Percentiles rank a stretch among this genome's conserved stretches.
These are phyloP conservation scores for Raphanus raphanistrum DNA, from an alignment of 345 rosid genomes.

Conservation along the genomic window DNA sequence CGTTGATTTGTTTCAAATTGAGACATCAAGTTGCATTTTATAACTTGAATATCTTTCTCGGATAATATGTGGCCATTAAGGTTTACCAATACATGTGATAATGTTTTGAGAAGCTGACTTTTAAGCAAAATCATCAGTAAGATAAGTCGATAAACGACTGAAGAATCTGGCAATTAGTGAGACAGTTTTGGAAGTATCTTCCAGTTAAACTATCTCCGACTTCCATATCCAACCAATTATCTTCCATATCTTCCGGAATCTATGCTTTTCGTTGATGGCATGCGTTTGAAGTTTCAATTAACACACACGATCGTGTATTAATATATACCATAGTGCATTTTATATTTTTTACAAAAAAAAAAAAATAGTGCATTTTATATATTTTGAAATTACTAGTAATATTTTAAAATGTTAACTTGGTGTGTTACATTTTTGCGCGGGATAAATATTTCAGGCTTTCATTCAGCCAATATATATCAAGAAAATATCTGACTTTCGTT, in stretches of 20 bases:
- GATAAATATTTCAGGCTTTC: too few species aligned
- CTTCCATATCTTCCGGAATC: conserved; percentile 23
- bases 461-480: too few species aligned
- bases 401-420: too few species aligned
- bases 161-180: conserved; percentile 31
- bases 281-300: conserved; percentile 30
- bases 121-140: conserved; percentile 6
- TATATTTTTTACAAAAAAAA: conserved; percentile 7
- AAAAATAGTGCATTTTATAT: conserved; percentile 1
- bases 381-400: neutral
- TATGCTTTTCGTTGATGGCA: conserved; percentile 16
- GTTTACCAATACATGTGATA: conserved; percentile 9
- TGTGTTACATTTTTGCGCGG: too few species aligned
- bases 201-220: conserved; percentile 18
- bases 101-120: conserved; percentile 21
- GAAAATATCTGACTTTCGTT: too few species aligned
- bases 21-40: too few species aligned
- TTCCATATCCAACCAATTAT: conserved; percentile 6
- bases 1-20: neutral
- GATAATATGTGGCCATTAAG: conserved; percentile 1
- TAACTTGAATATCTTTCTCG: neutral
- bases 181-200: conserved; percentile 32
- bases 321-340: neutral
- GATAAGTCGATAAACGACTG: conserved; percentile 23
- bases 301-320: neutral